Conservation (phyloP, 2,329 filamentous ascomycete genomes). For the Mycogone perniciosa region DNA sequence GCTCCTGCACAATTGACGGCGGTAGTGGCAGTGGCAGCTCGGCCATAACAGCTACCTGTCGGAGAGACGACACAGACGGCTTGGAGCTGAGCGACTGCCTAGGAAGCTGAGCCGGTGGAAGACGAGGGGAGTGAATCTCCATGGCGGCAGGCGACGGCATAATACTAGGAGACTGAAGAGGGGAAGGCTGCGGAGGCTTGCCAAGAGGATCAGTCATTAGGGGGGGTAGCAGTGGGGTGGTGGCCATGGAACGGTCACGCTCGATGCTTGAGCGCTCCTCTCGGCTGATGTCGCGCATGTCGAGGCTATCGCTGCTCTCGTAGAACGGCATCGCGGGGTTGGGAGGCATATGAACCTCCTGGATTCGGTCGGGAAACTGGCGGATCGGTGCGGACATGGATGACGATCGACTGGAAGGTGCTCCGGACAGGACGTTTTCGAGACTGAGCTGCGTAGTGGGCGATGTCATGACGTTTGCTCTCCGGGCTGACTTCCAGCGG, state of each 20-base stretch:
- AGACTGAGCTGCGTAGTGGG: constrained; percentile 79
- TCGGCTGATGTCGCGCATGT: constrained; percentile 35
- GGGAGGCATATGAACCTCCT: constrained; percentile 50
- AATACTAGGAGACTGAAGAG: constrained; percentile 78
- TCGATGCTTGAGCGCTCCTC: constrained; percentile 44
- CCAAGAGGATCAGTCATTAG: constrained; percentile 57
- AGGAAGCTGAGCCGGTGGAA: constrained; percentile 42
- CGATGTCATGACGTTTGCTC: constrained; percentile 40
- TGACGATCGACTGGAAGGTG: constrained; percentile 70
- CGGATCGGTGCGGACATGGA: constrained; percentile 62
- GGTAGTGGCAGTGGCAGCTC: constrained; percentile 51
- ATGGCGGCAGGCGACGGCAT: constrained; percentile 45
- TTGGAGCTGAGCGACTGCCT: constrained; percentile 67
- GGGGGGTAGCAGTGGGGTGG: constrained; percentile 80
- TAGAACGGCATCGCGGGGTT: constrained; percentile 60
- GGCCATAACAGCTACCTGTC: constrained; percentile 54
- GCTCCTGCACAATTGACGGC: constrained; percentile 58
- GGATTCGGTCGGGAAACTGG: constrained; percentile 35
- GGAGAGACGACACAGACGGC: constrained; percentile 71
- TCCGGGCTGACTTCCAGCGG: constrained; percentile 43
- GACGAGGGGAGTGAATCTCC: constrained; percentile 31
- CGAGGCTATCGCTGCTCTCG: constrained; percentile 52
- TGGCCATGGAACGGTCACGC: constrained; percentile 57
- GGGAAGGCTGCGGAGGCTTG: constrained; percentile 61
- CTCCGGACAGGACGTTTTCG: constrained; percentile 66